Evolutionary conservation across 129 eudicot species (phyloP).

Genomic region (Artemisia tridentata): DNA sequence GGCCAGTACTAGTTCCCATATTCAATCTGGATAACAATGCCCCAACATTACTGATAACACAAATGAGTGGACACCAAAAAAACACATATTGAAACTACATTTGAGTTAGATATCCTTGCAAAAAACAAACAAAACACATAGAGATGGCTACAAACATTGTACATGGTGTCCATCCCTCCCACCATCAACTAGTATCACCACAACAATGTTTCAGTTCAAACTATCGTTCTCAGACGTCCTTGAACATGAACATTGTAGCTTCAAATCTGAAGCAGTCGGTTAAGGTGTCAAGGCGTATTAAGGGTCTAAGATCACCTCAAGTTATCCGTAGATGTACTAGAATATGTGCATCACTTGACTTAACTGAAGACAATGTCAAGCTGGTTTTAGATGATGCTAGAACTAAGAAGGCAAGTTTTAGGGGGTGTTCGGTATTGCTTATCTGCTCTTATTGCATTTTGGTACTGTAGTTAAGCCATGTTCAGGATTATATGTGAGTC

Average conservation of each 20-base stretch:
- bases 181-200: constrained; percentile 22
- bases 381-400: constrained; percentile 71
- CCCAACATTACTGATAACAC: constrained; percentile 9
- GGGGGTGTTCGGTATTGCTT: too few relatives aligned
- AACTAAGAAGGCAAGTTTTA: constrained; percentile 53
- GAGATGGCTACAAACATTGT: constrained; percentile 25
- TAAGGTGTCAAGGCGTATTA: constrained; percentile 4
- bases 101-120: background rate
- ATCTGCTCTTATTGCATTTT: too few relatives aligned
- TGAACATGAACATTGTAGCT: constrained; percentile 15
- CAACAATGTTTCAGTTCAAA: constrained; percentile 8
- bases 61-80: constrained; percentile 25
- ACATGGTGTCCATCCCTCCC: constrained; percentile 21
- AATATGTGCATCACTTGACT: constrained; percentile 69
- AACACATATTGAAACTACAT: constrained; percentile 11
- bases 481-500: too few relatives aligned
- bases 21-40: constrained; percentile 9
- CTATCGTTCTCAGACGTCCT: constrained; percentile 9
- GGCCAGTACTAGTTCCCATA: background rate
- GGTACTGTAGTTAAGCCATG: too few relatives aligned
- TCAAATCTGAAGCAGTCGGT: constrained; percentile 18
- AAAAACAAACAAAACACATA: background rate
- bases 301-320: constrained; percentile 21
- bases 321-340: constrained; percentile 3
- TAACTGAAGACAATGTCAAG: constrained; percentile 84